phyloP scores from a whole-genome alignment of 129 eudicot species.

The Logfia minima region DNA sequence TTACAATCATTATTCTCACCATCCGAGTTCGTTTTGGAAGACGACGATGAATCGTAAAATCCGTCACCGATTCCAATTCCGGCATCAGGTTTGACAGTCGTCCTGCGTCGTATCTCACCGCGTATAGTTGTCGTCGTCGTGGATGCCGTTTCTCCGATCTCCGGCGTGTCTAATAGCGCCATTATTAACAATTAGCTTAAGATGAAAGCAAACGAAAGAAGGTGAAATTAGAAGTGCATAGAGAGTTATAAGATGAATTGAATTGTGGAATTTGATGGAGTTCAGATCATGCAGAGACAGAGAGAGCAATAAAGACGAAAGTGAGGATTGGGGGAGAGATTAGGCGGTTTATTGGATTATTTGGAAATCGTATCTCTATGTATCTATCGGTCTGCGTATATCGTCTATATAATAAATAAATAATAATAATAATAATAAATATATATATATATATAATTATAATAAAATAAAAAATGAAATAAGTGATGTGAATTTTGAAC shows the following conservation, averaged over 20 bases:
- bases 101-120: constrained; percentile 32
- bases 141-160: constrained; percentile 23
- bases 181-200: constrained; percentile 8
- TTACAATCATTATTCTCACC: constrained; percentile 20
- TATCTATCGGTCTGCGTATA: constrained; percentile 30
- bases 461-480: too few relatives aligned
- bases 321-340: constrained; percentile 29
- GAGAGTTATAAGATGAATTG: neutral
- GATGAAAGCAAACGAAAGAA: constrained; percentile 19
- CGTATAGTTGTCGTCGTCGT: constrained; percentile 20
- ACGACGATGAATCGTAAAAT: constrained; percentile 28
- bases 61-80: constrained; percentile 21
- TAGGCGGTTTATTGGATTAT: constrained; percentile 44
- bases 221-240: neutral
- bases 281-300: neutral
- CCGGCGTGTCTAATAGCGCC: constrained; percentile 37
- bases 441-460: too few relatives aligned
- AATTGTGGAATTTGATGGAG: neutral
- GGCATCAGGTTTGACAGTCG: constrained; percentile 17
- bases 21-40: constrained; percentile 26
- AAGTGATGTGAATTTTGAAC: neutral
- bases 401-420: too few relatives aligned
- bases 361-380: constrained; percentile 32
- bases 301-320: constrained; percentile 9
- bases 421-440: neutral